Evolutionary conservation across 2,329 filamentous ascomycete species (phyloP).

Genomic region (Colletotrichum simmondsii): DNA sequence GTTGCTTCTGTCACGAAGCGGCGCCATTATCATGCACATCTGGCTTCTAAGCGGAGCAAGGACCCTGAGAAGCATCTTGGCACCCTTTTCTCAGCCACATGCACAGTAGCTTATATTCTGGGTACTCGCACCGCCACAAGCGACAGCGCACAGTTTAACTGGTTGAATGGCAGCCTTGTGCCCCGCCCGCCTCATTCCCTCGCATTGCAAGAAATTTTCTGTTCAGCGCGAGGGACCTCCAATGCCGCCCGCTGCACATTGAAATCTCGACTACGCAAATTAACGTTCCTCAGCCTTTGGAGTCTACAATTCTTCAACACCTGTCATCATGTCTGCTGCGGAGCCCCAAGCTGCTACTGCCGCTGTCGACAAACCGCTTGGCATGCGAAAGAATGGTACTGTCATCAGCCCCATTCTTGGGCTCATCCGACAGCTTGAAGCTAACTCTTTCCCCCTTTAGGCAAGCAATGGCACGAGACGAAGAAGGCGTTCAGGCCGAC

Average conservation of each 20-base stretch:
- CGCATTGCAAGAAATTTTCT: constrained; percentile 18
- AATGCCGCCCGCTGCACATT: constrained; percentile 14
- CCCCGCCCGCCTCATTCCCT: constrained; percentile 21
- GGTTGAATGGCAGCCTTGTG: constrained; percentile 3
- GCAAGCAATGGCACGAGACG: constrained; percentile 91
- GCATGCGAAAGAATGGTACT: constrained; percentile 86
- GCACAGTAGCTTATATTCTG: constrained; percentile 14
- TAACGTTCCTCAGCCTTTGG: constrained; percentile 22
- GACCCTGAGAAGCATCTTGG: constrained; percentile 12
- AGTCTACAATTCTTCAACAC: constrained; percentile 22
- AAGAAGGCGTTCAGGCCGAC: constrained; percentile 88
- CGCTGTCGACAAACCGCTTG: constrained; percentile 57
- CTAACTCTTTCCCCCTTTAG: constrained; percentile 55
- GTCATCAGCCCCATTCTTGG: constrained; percentile 35
- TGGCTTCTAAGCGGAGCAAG: background rate
- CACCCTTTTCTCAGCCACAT: constrained; percentile 3
- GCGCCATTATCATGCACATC: background rate
- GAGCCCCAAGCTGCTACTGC: constrained; percentile 44
- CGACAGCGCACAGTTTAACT: background rate
- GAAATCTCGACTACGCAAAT: constrained; percentile 27
- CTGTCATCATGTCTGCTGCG: constrained; percentile 55
- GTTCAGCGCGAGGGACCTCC: constrained; percentile 8
- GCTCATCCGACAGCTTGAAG: background rate
- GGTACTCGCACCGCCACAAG: constrained; percentile 19
- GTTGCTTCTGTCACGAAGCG: background rate